These are phyloP conservation scores for Paxillus involutus DNA, from an alignment of 768 basidiomycete genomes.

Conservation along the genomic window DNA sequence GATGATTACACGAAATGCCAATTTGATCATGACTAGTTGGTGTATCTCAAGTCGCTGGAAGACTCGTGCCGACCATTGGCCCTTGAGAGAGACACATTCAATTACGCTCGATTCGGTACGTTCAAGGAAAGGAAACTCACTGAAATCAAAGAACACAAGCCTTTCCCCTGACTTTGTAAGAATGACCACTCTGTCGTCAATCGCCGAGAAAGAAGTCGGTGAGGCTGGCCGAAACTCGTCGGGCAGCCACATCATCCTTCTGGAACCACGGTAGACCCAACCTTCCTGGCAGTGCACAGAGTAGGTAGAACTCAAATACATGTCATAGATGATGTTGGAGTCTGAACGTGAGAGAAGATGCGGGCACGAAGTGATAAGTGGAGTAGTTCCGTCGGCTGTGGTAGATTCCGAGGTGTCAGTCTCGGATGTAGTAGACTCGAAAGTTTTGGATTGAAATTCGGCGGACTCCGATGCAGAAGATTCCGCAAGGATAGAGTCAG, in stretches of 20 bases:
- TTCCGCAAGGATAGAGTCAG: background rate
- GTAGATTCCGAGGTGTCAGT: too few species aligned
- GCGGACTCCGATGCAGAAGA: background rate
- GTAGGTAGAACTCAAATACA: conserved; percentile 14
- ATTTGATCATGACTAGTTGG: too few species aligned
- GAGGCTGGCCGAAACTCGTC: conserved; percentile 10
- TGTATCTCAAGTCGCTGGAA: too few species aligned
- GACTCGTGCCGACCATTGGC: background rate
- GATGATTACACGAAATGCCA: too few species aligned
- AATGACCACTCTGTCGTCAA: conserved; percentile 10
- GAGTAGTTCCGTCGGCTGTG: background rate
- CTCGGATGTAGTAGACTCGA: background rate
- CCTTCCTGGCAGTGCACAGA: conserved; percentile 10
- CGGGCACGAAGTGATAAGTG: background rate
- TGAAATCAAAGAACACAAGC: conserved; percentile 12
- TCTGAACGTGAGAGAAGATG: conserved; percentile 16
- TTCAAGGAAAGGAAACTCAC: conserved; percentile 5
- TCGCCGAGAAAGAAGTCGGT: conserved; percentile 7
- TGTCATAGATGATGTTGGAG: conserved; percentile 5
- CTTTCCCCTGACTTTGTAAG: background rate
- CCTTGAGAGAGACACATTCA: background rate
- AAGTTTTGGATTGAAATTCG: background rate
- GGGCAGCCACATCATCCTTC: conserved; percentile 16
- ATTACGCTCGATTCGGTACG: background rate
- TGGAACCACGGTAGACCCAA: conserved; percentile 14